phyloP scores from a whole-genome alignment of 129 eudicot species.

The Centrapalus pauciflorus region DNA sequence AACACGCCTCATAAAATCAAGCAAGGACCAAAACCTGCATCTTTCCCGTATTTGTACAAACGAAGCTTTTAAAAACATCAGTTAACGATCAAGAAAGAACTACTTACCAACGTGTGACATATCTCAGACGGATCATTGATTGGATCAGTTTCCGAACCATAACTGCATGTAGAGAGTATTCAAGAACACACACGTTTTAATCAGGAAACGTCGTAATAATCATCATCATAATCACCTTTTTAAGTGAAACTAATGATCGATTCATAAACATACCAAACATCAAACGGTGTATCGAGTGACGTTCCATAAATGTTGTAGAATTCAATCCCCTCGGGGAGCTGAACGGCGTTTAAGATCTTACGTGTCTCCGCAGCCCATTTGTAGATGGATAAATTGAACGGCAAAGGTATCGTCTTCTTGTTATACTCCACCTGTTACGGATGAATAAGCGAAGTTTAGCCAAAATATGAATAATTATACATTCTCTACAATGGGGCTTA shows the following conservation, averaged over 20 bases:
- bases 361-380: slow-evolving; percentile 86
- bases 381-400: slow-evolving; percentile 65
- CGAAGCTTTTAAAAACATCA: not conserved
- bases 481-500: not conserved
- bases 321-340: slow-evolving; percentile 59
- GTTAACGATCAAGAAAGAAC: not conserved
- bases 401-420: slow-evolving; percentile 64
- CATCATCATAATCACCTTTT: not conserved
- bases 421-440: slow-evolving; percentile 49
- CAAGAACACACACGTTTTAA: slow-evolving; percentile 3
- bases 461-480: not conserved
- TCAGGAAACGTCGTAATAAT: not conserved
- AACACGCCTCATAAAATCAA: not conserved
- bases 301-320: slow-evolving; percentile 89
- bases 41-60: not conserved
- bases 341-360: slow-evolving; percentile 51
- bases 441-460: slow-evolving; percentile 6
- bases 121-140: slow-evolving; percentile 57
- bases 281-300: slow-evolving; percentile 80
- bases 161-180: slow-evolving; percentile 41
- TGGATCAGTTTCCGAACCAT: slow-evolving; percentile 78
- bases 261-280: slow-evolving; percentile 67
- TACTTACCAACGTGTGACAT: slow-evolving; percentile 72
- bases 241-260: not conserved
- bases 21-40: not conserved